These are phyloP conservation scores for Neurospora sp. DNA, from an alignment of 495 filamentous ascomycete genomes.

Conservation along the genomic window DNA sequence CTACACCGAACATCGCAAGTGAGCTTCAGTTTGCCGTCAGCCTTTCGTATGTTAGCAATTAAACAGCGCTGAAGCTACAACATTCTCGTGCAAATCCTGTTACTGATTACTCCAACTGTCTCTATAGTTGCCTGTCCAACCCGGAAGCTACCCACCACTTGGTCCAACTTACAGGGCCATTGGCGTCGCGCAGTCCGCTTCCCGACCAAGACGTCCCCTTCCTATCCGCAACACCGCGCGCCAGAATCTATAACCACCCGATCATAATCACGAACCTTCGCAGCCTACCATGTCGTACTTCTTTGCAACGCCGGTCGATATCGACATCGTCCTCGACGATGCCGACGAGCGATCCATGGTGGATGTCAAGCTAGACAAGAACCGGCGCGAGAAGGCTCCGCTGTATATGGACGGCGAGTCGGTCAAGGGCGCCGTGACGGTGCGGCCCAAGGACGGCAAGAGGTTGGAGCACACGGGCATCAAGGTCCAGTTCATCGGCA, in stretches of 20 bases:
- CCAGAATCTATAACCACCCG: not conserved
- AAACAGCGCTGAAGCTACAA: not conserved
- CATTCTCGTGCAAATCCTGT: not conserved
- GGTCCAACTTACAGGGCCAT: not conserved
- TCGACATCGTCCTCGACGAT: constrained; percentile 95
- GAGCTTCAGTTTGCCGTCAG: not conserved
- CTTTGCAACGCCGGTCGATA: constrained; percentile 96
- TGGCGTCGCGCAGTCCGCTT: not conserved
- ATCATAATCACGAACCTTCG: not conserved
- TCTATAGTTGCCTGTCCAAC: not conserved
- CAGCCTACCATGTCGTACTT: constrained; percentile 71
- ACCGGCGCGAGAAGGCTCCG: constrained; percentile 87
- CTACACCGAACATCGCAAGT: not conserved
- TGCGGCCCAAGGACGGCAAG: constrained; percentile 97
- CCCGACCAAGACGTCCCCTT: not conserved
- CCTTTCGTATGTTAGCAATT: not conserved
- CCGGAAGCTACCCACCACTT: not conserved
- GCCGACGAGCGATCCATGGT: constrained; percentile 88
- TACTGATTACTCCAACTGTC: not conserved
- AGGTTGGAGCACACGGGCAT: constrained; percentile 96
- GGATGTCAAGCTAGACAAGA: constrained; percentile 97
- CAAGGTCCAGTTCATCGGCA: constrained; percentile 99
- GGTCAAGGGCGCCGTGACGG: constrained; percentile 88
- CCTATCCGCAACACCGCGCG: not conserved
- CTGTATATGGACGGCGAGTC: constrained; percentile 98